Conservation (phyloP, 495 filamentous ascomycete genomes). For the Evernia prunastri region DNA sequence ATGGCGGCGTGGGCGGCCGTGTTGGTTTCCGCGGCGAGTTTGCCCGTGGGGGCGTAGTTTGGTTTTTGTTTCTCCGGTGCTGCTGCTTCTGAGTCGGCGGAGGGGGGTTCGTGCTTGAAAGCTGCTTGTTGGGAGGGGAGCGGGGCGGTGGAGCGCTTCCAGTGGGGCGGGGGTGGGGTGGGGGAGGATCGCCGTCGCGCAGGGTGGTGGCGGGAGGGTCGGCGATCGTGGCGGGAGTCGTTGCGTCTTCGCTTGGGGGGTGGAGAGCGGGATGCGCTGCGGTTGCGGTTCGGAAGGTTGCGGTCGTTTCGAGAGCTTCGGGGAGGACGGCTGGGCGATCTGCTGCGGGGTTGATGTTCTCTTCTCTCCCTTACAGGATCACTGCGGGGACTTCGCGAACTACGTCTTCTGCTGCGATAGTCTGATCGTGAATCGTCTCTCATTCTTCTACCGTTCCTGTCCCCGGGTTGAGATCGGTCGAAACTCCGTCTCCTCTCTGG, state of each 20-base stretch:
- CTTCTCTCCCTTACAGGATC: not conserved
- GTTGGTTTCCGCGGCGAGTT: slow-evolving; percentile 84
- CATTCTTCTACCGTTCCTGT: not conserved
- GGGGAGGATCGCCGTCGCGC: slow-evolving; percentile 31
- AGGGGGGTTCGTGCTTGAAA: slow-evolving; percentile 50
- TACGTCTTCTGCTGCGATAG: not conserved
- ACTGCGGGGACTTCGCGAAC: slow-evolving; percentile 5
- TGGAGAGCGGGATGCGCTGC: slow-evolving; percentile 25
- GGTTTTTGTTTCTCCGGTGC: slow-evolving; percentile 70
- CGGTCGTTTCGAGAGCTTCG: slow-evolving; percentile 25
- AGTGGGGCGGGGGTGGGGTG: slow-evolving; percentile 21
- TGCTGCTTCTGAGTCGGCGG: slow-evolving; percentile 33
- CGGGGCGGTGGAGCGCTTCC: slow-evolving; percentile 45
- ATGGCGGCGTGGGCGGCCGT: slow-evolving; percentile 58
- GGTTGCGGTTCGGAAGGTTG: slow-evolving; percentile 29
- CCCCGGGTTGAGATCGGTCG: not conserved
- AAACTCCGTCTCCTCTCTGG: slow-evolving; percentile 2
- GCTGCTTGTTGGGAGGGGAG: slow-evolving; percentile 65
- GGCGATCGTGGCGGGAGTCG: slow-evolving; percentile 2
- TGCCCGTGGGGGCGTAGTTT: slow-evolving; percentile 74
- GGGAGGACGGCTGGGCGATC: slow-evolving; percentile 25
- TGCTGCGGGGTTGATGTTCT: slow-evolving; percentile 12
- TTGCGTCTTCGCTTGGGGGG: slow-evolving; percentile 12
- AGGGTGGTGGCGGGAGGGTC: not conserved
- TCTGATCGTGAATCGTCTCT: slow-evolving; percentile 9